Base-by-base conservation (phyloP, 2,329 filamentous ascomycete species). In the Colletotrichum lini region DNA sequence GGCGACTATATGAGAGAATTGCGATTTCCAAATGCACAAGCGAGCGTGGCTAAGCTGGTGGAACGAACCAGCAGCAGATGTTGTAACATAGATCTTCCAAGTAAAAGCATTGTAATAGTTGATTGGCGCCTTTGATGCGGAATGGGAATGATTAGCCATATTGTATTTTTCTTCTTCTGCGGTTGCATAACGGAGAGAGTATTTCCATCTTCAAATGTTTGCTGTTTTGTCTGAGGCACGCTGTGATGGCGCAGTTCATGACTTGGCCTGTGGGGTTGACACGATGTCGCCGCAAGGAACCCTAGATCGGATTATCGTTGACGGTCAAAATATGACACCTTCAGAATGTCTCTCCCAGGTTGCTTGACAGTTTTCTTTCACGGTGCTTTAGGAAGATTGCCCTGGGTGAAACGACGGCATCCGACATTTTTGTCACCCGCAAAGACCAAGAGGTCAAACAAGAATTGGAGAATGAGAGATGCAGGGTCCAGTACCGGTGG, bases 21-120 rank as follows among this genome's bases (percentile, higher is more conserved):
- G 21, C 52, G 52, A 58, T 63, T 68, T 63, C 45, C 38, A 47
- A 30, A 59, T 49, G 60, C 38, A 68, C n/a, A 54, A 68, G 38
- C 64, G 35, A 58, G 38, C 21, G 56, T 38, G 26, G 64, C 57
- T 26, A 52, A 38, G 64, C 57, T 26, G 57, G 57, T 38, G 52
- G 57, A 40, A 50, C 42, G n/a, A 53, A 38, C 15, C 44, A 38
- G 50, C 57, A 42, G 38, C 52, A 45, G 13, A 47, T 63, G 35
- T 42, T 71, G 68, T 71, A 63, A 57, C 26, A 71, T 68, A 71
- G 45, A 71, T 38, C 16, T 53, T 71, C 53, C n/a, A 23, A 38
- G 26, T 68, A 58, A 58, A 47, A 45, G 23, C 57, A 44, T 71
- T 68, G 52, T 71, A 63, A 71, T 67, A 58, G 52, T 54, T 35